These are phyloP conservation scores for Miamiensis avidus DNA, from an alignment of 169 alveolate species.

Conservation along the genomic window DNA sequence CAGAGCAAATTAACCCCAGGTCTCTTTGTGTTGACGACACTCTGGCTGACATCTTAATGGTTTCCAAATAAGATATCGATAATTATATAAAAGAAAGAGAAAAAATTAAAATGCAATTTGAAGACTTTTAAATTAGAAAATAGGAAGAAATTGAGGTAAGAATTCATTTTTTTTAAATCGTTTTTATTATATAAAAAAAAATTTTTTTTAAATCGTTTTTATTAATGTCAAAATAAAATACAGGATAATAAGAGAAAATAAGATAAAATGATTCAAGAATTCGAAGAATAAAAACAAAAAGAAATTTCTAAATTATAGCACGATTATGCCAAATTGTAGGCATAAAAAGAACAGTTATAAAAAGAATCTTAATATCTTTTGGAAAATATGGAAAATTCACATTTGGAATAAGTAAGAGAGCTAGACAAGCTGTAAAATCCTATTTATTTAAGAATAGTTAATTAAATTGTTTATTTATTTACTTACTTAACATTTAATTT, in stretches of 20 bases:
- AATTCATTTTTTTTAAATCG: too few species aligned
- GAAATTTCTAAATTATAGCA: neutral
- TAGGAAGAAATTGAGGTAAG: conserved; percentile 52
- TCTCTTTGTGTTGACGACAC: conserved; percentile 54
- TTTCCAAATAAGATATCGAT: conserved; percentile 42
- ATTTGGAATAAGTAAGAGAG: conserved; percentile 68
- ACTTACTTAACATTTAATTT: too few species aligned
- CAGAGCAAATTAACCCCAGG: conserved; percentile 42
- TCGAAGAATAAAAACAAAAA: neutral
- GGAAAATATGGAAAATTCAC: conserved; percentile 67
- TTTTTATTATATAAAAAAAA: too few species aligned
- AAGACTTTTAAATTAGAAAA: conserved; percentile 52
- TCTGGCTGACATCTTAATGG: conserved; percentile 55
- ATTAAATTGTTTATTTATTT: too few species aligned
- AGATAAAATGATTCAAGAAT: neutral
- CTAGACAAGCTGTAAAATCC: conserved; percentile 45
- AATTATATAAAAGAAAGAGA: conserved; percentile 43
- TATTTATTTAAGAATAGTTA: too few species aligned
- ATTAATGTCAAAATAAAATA: neutral
- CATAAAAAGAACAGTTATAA: neutral
- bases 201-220: neutral
- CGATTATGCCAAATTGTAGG: neutral
- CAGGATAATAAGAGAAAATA: neutral
- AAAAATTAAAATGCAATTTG: conserved; percentile 49
- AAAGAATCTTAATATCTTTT: conserved; percentile 42